Conservation (phyloP, 257 asterid species). For the Nicotiana paniculata region DNA sequence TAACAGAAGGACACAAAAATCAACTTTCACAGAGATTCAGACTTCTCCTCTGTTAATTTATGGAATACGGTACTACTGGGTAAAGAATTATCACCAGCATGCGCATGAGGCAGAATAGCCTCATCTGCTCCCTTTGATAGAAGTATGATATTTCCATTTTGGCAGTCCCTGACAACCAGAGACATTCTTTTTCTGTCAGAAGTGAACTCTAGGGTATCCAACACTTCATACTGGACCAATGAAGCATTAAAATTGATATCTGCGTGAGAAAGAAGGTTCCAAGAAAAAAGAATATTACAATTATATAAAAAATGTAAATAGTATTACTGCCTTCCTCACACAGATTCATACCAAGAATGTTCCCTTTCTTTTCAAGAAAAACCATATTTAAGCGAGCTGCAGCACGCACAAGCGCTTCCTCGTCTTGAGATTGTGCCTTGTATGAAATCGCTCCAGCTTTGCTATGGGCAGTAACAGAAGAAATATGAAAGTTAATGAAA, state of each 20-base stretch:
- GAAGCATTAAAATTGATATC: slow-evolving; percentile 72
- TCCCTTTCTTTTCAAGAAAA: slow-evolving; percentile 58
- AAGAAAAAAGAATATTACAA: not conserved
- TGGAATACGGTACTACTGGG: not conserved
- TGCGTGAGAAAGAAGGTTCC: slow-evolving; percentile 34
- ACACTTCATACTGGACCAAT: slow-evolving; percentile 64
- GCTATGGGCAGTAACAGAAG: slow-evolving; percentile 30
- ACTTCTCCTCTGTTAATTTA: not conserved
- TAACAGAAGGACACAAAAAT: not conserved
- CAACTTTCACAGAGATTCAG: not conserved
- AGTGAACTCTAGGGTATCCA: slow-evolving; percentile 89
- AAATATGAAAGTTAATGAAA: slow-evolving; percentile 11
- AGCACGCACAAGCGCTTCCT: slow-evolving; percentile 97
- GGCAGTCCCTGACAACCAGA: slow-evolving; percentile 69
- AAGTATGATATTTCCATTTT: slow-evolving; percentile 58
- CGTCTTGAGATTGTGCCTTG: slow-evolving; percentile 98
- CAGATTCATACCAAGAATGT: slow-evolving; percentile 55
- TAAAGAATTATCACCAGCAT: slow-evolving; percentile 50
- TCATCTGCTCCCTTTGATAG: slow-evolving; percentile 98
- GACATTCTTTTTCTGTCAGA: slow-evolving; percentile 98
- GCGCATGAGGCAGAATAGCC: slow-evolving; percentile 72
- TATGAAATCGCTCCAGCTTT: slow-evolving; percentile 64
- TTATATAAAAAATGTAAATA: not conserved
- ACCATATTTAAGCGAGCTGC: slow-evolving; percentile 86
- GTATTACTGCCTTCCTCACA: slow-evolving; percentile 5